These are phyloP conservation scores for Meredithiella fracta DNA, from an alignment of 2,329 filamentous ascomycete species.

Conservation along the genomic window DNA sequence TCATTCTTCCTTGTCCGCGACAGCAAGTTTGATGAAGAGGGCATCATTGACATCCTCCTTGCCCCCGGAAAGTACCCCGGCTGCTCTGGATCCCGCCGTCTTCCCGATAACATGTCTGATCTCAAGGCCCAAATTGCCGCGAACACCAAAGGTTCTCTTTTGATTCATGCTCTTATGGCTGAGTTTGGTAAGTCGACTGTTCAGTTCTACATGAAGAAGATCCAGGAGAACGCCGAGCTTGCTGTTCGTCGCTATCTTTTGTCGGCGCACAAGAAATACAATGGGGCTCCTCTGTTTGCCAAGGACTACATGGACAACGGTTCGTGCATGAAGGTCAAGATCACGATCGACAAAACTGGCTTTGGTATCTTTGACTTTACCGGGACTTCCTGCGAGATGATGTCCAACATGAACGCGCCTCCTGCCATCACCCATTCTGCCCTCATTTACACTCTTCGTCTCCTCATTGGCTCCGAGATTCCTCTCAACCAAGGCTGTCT, in stretches of 20 bases:
- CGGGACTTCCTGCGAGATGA: constrained; percentile 65
- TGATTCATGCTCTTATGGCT: constrained; percentile 57
- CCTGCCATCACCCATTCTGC: constrained; percentile 69
- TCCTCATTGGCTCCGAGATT: constrained; percentile 65
- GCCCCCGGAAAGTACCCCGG: constrained; percentile 57
- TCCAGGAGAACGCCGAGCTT: constrained; percentile 63
- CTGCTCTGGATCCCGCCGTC: constrained; percentile 61
- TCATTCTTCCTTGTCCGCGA: constrained; percentile 57
- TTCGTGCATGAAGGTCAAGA: constrained; percentile 54
- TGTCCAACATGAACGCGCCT: constrained; percentile 65
- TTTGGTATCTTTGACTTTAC: constrained; percentile 68
- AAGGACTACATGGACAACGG: constrained; percentile 76
- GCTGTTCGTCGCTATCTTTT: constrained; percentile 60
- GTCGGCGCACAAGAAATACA: constrained; percentile 50
- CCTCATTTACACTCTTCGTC: constrained; percentile 75
- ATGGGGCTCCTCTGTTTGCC: constrained; percentile 52
- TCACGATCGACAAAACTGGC: constrained; percentile 61
- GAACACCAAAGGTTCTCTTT: constrained; percentile 71
- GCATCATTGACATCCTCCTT: constrained; percentile 55
- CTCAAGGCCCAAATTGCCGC: constrained; percentile 70
- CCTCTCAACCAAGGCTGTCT: constrained; percentile 72
- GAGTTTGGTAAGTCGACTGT: constrained; percentile 67
- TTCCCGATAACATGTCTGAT: constrained; percentile 70
- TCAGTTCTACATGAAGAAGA: constrained; percentile 69
- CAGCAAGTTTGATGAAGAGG: constrained; percentile 61